phyloP scores from a whole-genome alignment of 2,329 filamentous ascomycete species.

The Nemania sp. region DNA sequence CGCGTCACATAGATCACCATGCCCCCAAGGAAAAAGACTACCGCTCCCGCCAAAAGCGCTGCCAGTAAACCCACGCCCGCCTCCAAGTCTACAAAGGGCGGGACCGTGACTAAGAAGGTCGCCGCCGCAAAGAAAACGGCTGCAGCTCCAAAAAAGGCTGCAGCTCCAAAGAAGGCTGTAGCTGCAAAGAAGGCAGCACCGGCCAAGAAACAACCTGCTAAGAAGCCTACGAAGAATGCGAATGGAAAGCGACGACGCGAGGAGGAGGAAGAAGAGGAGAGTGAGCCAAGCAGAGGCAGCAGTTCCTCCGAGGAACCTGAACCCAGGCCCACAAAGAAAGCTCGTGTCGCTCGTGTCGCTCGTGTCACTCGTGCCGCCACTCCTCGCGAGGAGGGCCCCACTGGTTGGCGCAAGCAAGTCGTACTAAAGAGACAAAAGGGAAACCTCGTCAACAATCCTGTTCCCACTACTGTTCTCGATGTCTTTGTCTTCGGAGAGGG shows the following conservation, averaged over 20 bases:
- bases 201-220: slow-evolving; percentile 22
- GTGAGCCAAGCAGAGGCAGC: not conserved
- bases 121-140: slow-evolving; percentile 25
- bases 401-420: slow-evolving; percentile 36
- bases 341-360: no score
- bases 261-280: slow-evolving; percentile 25
- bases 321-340: slow-evolving; percentile 29
- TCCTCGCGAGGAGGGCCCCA: slow-evolving; percentile 26
- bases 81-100: slow-evolving; percentile 9
- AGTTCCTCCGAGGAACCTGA: not conserved
- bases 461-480: slow-evolving; percentile 46
- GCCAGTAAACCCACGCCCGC: not conserved
- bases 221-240: slow-evolving; percentile 32
- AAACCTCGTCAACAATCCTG: slow-evolving; percentile 41
- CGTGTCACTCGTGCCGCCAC: no score
- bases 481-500: slow-evolving; percentile 70
- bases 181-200: slow-evolving; percentile 31
- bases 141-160: slow-evolving; percentile 34
- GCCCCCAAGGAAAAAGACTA: slow-evolving; percentile 19
- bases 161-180: slow-evolving; percentile 35
- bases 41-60: not conserved
- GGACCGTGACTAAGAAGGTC: slow-evolving; percentile 9
- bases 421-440: slow-evolving; percentile 29
- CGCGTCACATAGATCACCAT: slow-evolving; percentile 15
- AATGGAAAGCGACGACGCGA: slow-evolving; percentile 38